These are phyloP conservation scores for Euphorbia lathyris DNA, from an alignment of 345 rosid species.

Conservation along the genomic window DNA sequence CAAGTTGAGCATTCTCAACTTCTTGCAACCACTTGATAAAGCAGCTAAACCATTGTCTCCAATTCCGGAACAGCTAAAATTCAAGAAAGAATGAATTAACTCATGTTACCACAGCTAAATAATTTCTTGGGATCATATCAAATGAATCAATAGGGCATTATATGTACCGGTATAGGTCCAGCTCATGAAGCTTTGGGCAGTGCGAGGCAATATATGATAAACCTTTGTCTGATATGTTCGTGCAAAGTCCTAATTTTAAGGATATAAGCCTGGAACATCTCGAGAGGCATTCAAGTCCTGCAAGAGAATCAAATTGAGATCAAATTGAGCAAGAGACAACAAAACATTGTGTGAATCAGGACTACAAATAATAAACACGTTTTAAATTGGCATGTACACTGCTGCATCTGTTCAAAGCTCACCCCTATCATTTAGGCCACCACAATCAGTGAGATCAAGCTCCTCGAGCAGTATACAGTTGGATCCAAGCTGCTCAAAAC, in stretches of 20 bases:
- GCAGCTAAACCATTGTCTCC: slow-evolving; percentile 78
- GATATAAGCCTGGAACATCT: slow-evolving; percentile 56
- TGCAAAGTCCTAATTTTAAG: slow-evolving; percentile 79
- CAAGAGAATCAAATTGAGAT: slow-evolving; percentile 4
- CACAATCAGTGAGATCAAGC: slow-evolving; percentile 88
- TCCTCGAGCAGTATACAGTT: slow-evolving; percentile 59
- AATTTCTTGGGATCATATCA: not conserved
- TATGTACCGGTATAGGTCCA: slow-evolving; percentile 83
- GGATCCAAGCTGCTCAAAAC: slow-evolving; percentile 65
- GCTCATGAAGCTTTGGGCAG: slow-evolving; percentile 60
- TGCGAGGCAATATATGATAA: slow-evolving; percentile 53
- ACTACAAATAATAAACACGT: not conserved
- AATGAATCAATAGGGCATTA: slow-evolving; percentile 6
- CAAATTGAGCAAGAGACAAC: slow-evolving; percentile 1
- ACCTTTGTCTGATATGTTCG: slow-evolving; percentile 68
- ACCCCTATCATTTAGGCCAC: slow-evolving; percentile 71
- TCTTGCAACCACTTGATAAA: slow-evolving; percentile 72
- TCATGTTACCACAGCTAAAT: not conserved
- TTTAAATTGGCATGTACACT: not conserved
- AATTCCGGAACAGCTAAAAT: slow-evolving; percentile 54
- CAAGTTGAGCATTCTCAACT: slow-evolving; percentile 63
- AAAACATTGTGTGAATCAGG: not conserved
- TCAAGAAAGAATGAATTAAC: slow-evolving; percentile 15
- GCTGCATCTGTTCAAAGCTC: slow-evolving; percentile 2
- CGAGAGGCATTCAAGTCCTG: slow-evolving; percentile 78